Conservation (phyloP, 306 rosid genomes). For the Adenanthera pavonina region DNA sequence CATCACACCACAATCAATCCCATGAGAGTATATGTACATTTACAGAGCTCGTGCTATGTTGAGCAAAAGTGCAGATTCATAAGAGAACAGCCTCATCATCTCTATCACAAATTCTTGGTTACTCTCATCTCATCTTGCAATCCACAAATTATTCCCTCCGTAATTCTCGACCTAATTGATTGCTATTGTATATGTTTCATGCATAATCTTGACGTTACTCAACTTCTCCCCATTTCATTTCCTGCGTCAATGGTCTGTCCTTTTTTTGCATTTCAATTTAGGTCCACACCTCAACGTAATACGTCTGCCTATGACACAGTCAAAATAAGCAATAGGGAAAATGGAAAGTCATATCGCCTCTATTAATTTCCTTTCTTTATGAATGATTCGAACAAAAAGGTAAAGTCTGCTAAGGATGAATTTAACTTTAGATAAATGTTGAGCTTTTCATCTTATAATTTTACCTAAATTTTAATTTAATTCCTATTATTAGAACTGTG, state of each 20-base stretch:
- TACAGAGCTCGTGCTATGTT: slow-evolving; percentile 65
- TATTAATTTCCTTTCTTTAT: too few species aligned
- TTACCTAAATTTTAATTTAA: too few species aligned
- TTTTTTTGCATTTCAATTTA: background rate
- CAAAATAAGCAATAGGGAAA: too few species aligned
- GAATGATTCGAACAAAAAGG: background rate
- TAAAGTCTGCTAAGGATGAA: background rate
- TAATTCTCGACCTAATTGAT: slow-evolving; percentile 5
- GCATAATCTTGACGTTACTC: background rate
- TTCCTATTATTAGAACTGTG: too few species aligned
- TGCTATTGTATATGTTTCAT: too few species aligned
- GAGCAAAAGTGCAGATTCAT: slow-evolving; percentile 73
- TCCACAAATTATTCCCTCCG: slow-evolving; percentile 42
- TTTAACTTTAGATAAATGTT: too few species aligned
- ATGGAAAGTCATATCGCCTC: too few species aligned
- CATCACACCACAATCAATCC: too few species aligned
- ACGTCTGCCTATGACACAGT: background rate
- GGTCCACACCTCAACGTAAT: background rate
- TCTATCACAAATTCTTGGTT: slow-evolving; percentile 80
- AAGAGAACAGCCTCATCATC: background rate
- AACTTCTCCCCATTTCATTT: background rate
- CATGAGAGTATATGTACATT: slow-evolving; percentile 16
- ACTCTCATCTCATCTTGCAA: slow-evolving; percentile 62
- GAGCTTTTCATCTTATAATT: background rate
- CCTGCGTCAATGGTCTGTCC: too few species aligned